phyloP scores from a whole-genome alignment of 805 yeast genomes.

The Saturnispora mendoncae region DNA sequence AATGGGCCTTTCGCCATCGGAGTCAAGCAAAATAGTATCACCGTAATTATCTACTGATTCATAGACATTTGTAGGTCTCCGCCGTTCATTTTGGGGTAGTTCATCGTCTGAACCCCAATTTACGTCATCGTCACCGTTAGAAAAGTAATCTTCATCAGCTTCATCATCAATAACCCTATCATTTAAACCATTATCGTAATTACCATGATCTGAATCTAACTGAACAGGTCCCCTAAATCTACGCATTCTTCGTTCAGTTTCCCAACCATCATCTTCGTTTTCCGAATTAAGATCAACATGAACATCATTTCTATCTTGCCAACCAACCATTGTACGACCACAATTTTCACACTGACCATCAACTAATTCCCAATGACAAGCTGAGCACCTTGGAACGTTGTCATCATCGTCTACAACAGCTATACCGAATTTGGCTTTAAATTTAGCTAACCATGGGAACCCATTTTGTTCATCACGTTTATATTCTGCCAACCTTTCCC shows the following conservation, averaged over 20 bases:
- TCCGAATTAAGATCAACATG: constrained; percentile 13
- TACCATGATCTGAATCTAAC: no score
- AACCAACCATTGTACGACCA: constrained; percentile 38
- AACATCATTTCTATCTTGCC: no score
- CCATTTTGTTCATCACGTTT: constrained; percentile 29
- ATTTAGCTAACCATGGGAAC: constrained; percentile 37
- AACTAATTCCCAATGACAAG: constrained; percentile 74
- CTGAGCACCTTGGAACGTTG: constrained; percentile 66
- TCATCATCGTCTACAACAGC: constrained; percentile 55
- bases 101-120: constrained; percentile 7
- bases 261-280: constrained; percentile 9
- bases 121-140: not conserved
- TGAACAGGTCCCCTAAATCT: no score
- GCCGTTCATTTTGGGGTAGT: not conserved
- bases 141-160: constrained; percentile 1
- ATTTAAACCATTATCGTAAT: not conserved
- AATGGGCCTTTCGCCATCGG: constrained; percentile 4
- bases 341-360: constrained; percentile 64
- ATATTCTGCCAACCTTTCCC: constrained; percentile 29
- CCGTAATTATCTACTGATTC: not conserved
- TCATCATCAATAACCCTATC: not conserved
- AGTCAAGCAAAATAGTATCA: not conserved
- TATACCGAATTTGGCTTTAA: constrained; percentile 40
- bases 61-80: not conserved
- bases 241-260: constrained; percentile 10